Evolutionary conservation across 441 rosid genomes (phyloP).

Genomic region (Mallotus japonicus): DNA sequence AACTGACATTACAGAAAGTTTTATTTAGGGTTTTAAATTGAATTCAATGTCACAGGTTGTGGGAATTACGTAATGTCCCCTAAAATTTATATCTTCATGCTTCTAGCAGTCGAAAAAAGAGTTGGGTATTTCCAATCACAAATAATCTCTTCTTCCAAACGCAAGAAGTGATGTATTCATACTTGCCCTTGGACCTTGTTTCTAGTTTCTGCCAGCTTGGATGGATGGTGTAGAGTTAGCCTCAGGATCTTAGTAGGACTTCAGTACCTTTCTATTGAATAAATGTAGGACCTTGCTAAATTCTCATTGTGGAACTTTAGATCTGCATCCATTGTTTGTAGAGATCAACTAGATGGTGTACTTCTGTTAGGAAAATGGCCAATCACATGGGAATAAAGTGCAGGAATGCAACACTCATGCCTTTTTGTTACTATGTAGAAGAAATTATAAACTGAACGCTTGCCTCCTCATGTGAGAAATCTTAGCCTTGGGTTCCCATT

Average conservation of each 20-base stretch:
- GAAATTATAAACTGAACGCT: background rate
- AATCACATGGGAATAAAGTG: background rate
- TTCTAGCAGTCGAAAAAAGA: background rate
- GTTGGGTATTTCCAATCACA: background rate
- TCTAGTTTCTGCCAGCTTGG: background rate
- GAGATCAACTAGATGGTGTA: background rate
- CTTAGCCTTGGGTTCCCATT: background rate
- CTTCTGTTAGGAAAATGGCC: too few species aligned
- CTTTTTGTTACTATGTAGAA: background rate
- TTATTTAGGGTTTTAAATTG: too few species aligned
- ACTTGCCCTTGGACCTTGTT: background rate
- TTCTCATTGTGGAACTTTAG: background rate
- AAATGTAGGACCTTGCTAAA: background rate
- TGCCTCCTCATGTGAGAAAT: background rate
- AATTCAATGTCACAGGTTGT: too few species aligned
- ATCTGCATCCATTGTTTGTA: constrained; percentile 1
- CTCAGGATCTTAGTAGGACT: background rate
- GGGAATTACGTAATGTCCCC: too few species aligned
- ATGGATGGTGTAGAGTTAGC: background rate
- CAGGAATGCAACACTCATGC: background rate
- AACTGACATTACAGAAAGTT: background rate
- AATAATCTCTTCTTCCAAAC: too few species aligned
- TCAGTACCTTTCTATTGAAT: background rate
- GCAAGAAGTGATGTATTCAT: background rate
- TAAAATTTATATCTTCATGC: too few species aligned